phyloP scores from a whole-genome alignment of 257 asterid genomes.

The Gardenia jasminoides region DNA sequence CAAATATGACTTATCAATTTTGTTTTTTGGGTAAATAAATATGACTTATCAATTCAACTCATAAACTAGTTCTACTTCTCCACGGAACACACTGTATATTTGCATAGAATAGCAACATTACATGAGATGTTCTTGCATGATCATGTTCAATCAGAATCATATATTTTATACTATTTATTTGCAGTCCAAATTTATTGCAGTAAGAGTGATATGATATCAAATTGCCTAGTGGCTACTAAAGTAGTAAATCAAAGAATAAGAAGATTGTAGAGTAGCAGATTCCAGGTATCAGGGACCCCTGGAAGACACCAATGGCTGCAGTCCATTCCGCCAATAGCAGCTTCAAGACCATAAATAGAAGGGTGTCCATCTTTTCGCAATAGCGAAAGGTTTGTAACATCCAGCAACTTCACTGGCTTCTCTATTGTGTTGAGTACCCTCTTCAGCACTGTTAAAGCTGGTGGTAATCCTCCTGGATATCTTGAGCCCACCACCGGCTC shows the following conservation, averaged over 20 bases:
- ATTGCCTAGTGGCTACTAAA: neutral
- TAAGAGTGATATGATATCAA: neutral
- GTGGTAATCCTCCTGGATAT: conserved; percentile 71
- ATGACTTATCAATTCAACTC: too few species aligned
- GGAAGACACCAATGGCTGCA: conserved; percentile 96
- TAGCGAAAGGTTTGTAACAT: conserved; percentile 66
- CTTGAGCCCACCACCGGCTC: conserved; percentile 51
- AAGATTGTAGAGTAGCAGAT: conserved; percentile 60
- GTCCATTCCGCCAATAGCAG: conserved; percentile 48
- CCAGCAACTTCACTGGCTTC: conserved; percentile 55
- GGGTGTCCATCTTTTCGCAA: conserved; percentile 91
- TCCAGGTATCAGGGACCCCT: conserved; percentile 94
- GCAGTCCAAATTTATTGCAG: neutral
- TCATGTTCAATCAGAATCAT: neutral
- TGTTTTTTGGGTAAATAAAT: too few species aligned
- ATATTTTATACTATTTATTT: neutral
- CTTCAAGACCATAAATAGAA: conserved; percentile 61
- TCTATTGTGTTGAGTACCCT: conserved; percentile 48
- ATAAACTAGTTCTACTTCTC: neutral
- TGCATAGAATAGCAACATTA: neutral
- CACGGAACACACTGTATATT: neutral
- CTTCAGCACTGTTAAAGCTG: conserved; percentile 55
- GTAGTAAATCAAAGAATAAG: conserved; percentile 31
- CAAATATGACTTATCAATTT: neutral
- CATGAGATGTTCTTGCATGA: neutral